Base-by-base conservation (phyloP, 495 filamentous ascomycete genomes). In the Neurospora pannonica region DNA sequence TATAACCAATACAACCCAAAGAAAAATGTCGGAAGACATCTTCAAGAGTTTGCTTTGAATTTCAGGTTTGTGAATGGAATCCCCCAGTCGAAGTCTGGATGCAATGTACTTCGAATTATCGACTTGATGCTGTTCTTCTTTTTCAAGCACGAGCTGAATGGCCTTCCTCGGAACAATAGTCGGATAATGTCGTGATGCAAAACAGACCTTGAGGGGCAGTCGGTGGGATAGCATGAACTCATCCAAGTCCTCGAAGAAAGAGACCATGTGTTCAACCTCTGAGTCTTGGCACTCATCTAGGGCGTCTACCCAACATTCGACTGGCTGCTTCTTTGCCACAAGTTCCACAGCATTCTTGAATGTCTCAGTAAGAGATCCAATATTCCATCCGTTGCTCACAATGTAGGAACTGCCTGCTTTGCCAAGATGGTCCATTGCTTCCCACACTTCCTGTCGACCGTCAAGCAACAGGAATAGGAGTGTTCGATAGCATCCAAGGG, bases 111-210 rank as follows among this genome's bases (percentile, higher is more conserved):
- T 60, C 5, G 72, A 24, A 31, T 76, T 76, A 67, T 78, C 77
- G 6, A 73, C 3, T 9, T n/a, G 7, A n/a, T 78, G 77, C 6
- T 70, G 60, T 24, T 2, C 17, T 69, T 73, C n/a, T 1, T 75
- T 3, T 46, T 79, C 78, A 0, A 80, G 38, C 0, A 48, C 70
- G 11, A 80, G 8, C 11, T 76, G 54, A 1, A 81, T 74, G 2
- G 82, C 81, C 9, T 78, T 76, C 11, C 73, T 40, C 5, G 84
- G 77, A 4, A 70, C 72, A 24, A 87, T 84, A 38, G 81, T 75
- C 0, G 86, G 86, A 72, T 87, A 86, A 75, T 87, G 85, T 0
- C 86, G 82, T 74, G 85, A 87, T 0, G 86, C 85, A 70, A 87
- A 83, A 60, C 84, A 87, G 10, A 85, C 46, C 4, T 43, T 71